phyloP scores from a whole-genome alignment of 768 basidiomycete species.

The Tricholomella constricta region DNA sequence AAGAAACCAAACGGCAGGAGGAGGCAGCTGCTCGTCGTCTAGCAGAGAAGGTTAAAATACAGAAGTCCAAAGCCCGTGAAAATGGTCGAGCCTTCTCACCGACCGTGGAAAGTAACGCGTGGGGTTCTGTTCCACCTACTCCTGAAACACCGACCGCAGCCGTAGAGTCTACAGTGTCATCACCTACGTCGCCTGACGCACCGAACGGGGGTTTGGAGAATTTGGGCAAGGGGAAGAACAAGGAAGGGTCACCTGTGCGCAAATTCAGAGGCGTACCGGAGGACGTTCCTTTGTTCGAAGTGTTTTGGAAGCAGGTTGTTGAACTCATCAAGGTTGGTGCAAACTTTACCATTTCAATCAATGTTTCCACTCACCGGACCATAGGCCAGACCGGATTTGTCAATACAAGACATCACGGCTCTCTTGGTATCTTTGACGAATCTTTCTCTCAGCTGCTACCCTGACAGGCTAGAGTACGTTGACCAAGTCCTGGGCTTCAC shows the following conservation, averaged over 20 bases:
- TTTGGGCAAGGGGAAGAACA: constrained; percentile 58
- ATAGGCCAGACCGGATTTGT: constrained; percentile 94
- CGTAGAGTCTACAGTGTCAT: constrained; percentile 30
- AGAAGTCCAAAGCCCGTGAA: constrained; percentile 65
- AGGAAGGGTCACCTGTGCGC: constrained; percentile 55
- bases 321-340: constrained; percentile 86
- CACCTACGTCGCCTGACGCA: constrained; percentile 23
- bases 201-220: constrained; percentile 28
- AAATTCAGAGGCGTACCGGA: constrained; percentile 97
- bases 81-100: constrained; percentile 43
- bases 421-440: constrained; percentile 94
- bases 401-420: constrained; percentile 97
- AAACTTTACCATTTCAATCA: background rate
- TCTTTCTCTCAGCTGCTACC: constrained; percentile 94
- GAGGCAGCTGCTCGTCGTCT: constrained; percentile 89
- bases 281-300: constrained; percentile 94
- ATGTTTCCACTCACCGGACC: background rate
- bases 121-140: constrained; percentile 40
- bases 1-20: constrained; percentile 90
- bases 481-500: constrained; percentile 94
- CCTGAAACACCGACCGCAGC: constrained; percentile 36
- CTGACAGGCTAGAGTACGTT: constrained; percentile 95
- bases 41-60: constrained; percentile 81
- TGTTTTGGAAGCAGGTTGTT: constrained; percentile 98
- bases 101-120: constrained; percentile 42